These are phyloP conservation scores for Karstenula rhodostoma DNA, from an alignment of 2,329 filamentous ascomycete genomes.

Conservation along the genomic window DNA sequence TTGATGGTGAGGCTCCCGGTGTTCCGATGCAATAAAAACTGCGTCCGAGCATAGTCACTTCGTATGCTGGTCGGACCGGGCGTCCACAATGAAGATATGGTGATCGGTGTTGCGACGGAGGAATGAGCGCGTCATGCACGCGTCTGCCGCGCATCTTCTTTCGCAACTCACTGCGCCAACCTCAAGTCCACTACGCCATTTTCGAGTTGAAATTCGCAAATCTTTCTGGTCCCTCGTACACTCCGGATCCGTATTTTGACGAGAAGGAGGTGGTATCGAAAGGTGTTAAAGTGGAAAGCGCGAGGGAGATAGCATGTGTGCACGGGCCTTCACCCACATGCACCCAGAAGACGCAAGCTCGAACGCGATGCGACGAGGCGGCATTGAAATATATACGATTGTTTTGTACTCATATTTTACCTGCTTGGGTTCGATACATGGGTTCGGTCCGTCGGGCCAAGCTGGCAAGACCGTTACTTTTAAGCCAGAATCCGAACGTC, in stretches of 20 bases:
- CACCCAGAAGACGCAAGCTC: not conserved
- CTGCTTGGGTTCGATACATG: not conserved
- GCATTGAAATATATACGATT: not conserved
- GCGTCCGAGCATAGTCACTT: slow-evolving; percentile 12
- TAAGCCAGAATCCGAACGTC: slow-evolving; percentile 9
- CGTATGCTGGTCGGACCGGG: slow-evolving; percentile 26
- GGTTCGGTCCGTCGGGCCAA: not conserved
- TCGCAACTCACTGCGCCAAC: not conserved
- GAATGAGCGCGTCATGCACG: not conserved
- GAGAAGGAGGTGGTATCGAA: not conserved
- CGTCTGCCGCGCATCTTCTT: not conserved
- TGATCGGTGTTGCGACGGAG: not conserved
- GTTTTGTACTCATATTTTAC: no score
- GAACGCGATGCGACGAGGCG: not conserved
- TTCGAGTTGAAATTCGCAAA: not conserved
- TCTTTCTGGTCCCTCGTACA: not conserved
- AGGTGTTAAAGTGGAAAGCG: no score
- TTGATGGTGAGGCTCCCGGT: slow-evolving; percentile 16
- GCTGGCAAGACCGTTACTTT: slow-evolving; percentile 19
- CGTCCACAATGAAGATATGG: slow-evolving; percentile 17
- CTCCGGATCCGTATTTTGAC: not conserved
- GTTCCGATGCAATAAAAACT: slow-evolving; percentile 18
- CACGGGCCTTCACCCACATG: not conserved
- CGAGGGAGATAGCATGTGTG: not conserved
- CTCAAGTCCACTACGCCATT: not conserved